A percentile compares a stretch with the other conserved stretches of the same genome.
phyloP scores from a whole-genome alignment of 331 rosid species.

The Acacia pycnantha region DNA sequence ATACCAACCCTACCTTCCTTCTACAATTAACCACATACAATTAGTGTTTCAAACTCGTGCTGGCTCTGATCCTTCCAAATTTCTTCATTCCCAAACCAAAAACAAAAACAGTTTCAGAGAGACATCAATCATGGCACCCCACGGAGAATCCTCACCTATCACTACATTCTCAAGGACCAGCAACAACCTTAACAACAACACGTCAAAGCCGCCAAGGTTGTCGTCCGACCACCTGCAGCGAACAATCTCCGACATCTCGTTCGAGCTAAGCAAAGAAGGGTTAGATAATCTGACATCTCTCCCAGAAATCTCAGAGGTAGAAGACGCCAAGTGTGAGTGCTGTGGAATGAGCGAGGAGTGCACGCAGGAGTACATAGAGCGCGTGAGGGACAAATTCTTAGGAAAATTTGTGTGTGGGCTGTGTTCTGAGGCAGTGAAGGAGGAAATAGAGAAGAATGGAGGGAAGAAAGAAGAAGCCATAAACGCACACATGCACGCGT shows the following conservation, averaged over 20 bases:
- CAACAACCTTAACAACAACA: neutral
- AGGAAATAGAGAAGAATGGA: conserved; percentile 73
- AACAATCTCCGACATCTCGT: conserved; percentile 77
- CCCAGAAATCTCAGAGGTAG: conserved; percentile 68
- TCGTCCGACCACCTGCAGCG: conserved; percentile 47
- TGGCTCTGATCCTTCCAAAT: neutral
- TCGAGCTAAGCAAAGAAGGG: conserved; percentile 59
- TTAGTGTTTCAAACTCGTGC: conserved; percentile 1
- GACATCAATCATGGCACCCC: conserved; percentile 60
- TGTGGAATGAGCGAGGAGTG: conserved; percentile 96
- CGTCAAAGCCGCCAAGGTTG: conserved; percentile 29
- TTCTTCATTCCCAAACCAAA: neutral
- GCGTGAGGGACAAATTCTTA: conserved; percentile 56
- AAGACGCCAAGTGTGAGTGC: conserved; percentile 85
- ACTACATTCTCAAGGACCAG: conserved; percentile 25
- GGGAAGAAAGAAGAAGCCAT: conserved; percentile 77
- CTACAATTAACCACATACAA: neutral
- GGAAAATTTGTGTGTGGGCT: conserved; percentile 91
- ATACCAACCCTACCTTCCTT: conserved; percentile 35
- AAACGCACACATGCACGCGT: conserved; percentile 70
- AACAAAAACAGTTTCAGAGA: neutral
- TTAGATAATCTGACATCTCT: conserved; percentile 34
- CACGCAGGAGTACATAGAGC: conserved; percentile 76
- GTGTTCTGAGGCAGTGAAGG: conserved; percentile 93
- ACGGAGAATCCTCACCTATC: conserved; percentile 48